Percentiles rank a stretch among this genome's conserved stretches.
These are phyloP conservation scores for Danielia reshetovae DNA, from an alignment of 805 yeast species.

Conservation along the genomic window DNA sequence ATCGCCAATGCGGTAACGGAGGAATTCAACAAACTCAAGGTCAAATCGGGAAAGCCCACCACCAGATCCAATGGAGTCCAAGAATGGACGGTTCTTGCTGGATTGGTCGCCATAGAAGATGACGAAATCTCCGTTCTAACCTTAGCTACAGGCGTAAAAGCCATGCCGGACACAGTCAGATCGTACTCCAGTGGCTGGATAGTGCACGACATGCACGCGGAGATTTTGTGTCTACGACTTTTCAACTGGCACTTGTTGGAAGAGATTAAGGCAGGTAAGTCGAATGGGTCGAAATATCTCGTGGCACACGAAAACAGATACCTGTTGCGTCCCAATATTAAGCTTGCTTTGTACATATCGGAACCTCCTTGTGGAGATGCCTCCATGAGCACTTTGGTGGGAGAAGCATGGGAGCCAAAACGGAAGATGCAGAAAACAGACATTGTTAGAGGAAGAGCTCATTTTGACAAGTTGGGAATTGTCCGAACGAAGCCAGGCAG, in stretches of 20 bases:
- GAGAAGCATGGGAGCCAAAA: constrained; percentile 22
- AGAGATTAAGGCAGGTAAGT: constrained; percentile 27
- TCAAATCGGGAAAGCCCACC: constrained; percentile 53
- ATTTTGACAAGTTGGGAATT: constrained; percentile 51
- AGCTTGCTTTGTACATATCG: constrained; percentile 60
- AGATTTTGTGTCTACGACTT: constrained; percentile 65
- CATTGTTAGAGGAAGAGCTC: constrained; percentile 56
- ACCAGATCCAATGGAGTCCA: constrained; percentile 56
- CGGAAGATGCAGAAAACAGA: constrained; percentile 14
- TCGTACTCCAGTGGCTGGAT: constrained; percentile 50
- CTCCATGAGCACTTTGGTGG: constrained; percentile 47
- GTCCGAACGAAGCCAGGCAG: constrained; percentile 95
- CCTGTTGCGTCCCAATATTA: constrained; percentile 30
- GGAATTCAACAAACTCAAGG: constrained; percentile 26
- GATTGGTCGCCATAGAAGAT: constrained; percentile 48
- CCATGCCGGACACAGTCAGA: constrained; percentile 53
- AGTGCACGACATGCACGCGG: constrained; percentile 91
- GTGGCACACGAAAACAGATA: constrained; percentile 19
- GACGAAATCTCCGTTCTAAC: constrained; percentile 37
- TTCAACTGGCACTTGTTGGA: constrained; percentile 60
- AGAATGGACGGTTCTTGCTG: constrained; percentile 86
- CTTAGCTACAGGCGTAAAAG: constrained; percentile 80
- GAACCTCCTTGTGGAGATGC: constrained; percentile 93
- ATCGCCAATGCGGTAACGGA: constrained; percentile 24
- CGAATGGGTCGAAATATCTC: constrained; percentile 5